Base-by-base conservation (phyloP, 768 basidiomycete genomes). In the Ramaria sp. region DNA sequence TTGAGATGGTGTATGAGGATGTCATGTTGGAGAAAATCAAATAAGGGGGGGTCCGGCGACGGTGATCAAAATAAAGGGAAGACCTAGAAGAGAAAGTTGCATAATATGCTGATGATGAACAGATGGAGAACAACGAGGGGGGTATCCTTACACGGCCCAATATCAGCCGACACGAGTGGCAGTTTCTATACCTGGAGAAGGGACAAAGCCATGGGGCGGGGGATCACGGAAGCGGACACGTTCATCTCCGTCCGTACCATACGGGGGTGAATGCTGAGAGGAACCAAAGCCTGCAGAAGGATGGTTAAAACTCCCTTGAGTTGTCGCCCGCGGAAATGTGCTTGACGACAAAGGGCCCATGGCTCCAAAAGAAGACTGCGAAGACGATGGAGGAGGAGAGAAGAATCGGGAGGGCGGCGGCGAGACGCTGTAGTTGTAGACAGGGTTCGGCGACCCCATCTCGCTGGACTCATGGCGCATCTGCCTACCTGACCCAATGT, bases 161-260 rank as follows among this genome's bases (percentile, higher is more conserved):
- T 39, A 12, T 52, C 34, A 34, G 51, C 31, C 24, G n/a, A 52
- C 33, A 34, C 51, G 20, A 34, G 51, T 24, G 17, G 74, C 67
- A 66, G 75, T 73, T 69, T 78, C 77, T 78, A 78, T 53, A 39
- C 50, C 50, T 7, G 50, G 50, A n/a, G 48, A 53, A 12, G 57
- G 30, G 39, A 20, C n/a, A 38, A 53, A 42, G 2, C 64, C 72
- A 47, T 48, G 50, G 46, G 64, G 57, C 57, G 67, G 62, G 47
- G 67, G 19, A 34, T 52, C 51, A 11, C 34, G 51, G 37, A 52
- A 39, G 12, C 51, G 59, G 50, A 64, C 22, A 20, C 48, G 60
- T 38, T 66, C 66, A 50, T 63, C 62, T 61, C 59, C 65, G 54
- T 60, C 58, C 56, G 63, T 65, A 64, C 64, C 64, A 65, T 65